phyloP scores from a whole-genome alignment of 768 basidiomycete species.

The Trametes gibbosa region DNA sequence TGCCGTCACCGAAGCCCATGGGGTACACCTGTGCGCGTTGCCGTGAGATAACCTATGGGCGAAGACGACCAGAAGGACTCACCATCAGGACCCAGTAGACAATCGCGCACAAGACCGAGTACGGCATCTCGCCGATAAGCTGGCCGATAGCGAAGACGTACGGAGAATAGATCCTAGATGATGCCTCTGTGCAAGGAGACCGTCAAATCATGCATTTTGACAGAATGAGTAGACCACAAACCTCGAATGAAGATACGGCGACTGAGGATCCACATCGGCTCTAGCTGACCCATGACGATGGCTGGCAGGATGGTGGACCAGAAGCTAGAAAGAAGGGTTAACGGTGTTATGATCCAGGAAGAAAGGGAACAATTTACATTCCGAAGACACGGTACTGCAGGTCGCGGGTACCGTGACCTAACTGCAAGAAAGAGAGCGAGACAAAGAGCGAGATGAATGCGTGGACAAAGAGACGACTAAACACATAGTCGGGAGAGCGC shows the following conservation, averaged over 20 bases:
- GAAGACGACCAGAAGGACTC: slow-evolving; percentile 17
- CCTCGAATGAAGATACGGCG: slow-evolving; percentile 44
- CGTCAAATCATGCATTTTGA: neutral
- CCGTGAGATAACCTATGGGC: neutral
- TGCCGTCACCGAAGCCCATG: slow-evolving; percentile 64
- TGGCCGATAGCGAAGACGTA: slow-evolving; percentile 84
- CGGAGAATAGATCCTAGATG: slow-evolving; percentile 82
- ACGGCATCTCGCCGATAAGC: slow-evolving; percentile 78
- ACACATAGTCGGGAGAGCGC: slow-evolving; percentile 84
- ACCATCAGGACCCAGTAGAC: slow-evolving; percentile 80
- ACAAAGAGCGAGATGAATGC: slow-evolving; percentile 68
- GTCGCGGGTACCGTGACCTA: slow-evolving; percentile 61
- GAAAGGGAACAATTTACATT: slow-evolving; percentile 45
- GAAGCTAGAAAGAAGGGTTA: slow-evolving; percentile 40
- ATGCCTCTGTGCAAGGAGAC: slow-evolving; percentile 49
- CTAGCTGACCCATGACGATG: slow-evolving; percentile 76
- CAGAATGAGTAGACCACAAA: neutral
- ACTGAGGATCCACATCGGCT: slow-evolving; percentile 80
- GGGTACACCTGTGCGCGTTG: slow-evolving; percentile 46
- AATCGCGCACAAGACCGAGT: slow-evolving; percentile 63
- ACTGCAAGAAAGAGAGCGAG: slow-evolving; percentile 75
- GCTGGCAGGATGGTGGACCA: slow-evolving; percentile 68
- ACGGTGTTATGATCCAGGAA: no score
- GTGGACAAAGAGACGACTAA: slow-evolving; percentile 77
- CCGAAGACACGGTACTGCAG: slow-evolving; percentile 81